These are phyloP conservation scores for Aleurites moluccanus DNA, from an alignment of 441 rosid genomes.

Conservation along the genomic window DNA sequence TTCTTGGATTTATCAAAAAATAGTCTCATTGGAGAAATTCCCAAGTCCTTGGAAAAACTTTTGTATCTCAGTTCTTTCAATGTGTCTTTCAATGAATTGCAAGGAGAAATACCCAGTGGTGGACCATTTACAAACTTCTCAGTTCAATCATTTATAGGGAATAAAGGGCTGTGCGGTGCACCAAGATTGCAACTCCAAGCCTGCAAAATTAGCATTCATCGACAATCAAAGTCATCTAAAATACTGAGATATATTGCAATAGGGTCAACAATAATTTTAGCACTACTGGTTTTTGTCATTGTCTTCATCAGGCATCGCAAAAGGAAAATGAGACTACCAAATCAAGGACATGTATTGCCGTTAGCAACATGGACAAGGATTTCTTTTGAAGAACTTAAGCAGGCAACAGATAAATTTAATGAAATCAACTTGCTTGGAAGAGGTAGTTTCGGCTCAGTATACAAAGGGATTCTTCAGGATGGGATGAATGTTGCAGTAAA, in stretches of 20 bases:
- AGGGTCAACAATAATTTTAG: background rate
- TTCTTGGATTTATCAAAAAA: too few relatives aligned
- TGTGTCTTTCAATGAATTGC: constrained; percentile 33
- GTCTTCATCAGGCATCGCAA: background rate
- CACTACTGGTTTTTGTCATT: background rate
- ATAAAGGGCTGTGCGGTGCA: constrained; percentile 28
- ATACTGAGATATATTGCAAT: background rate
- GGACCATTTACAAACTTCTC: constrained; percentile 27
- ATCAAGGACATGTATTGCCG: background rate
- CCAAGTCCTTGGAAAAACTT: background rate
- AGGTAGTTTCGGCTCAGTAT: too few relatives aligned
- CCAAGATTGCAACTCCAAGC: background rate
- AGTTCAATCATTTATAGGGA: constrained; percentile 21
- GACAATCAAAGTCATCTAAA: too few relatives aligned
- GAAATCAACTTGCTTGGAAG: constrained; percentile 15
- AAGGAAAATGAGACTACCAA: background rate
- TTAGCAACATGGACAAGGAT: background rate
- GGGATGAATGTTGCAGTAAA: constrained; percentile 14
- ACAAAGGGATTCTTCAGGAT: background rate
- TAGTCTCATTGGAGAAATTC: too few relatives aligned
- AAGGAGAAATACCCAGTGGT: constrained; percentile 33
- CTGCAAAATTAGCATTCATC: too few relatives aligned
- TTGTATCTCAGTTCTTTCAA: constrained; percentile 18
- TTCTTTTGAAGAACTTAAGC: background rate
- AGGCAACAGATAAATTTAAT: constrained; percentile 9